Evolutionary conservation across 1,139 yeast species (phyloP).

Genomic region (Geotrichum bryndzae): DNA sequence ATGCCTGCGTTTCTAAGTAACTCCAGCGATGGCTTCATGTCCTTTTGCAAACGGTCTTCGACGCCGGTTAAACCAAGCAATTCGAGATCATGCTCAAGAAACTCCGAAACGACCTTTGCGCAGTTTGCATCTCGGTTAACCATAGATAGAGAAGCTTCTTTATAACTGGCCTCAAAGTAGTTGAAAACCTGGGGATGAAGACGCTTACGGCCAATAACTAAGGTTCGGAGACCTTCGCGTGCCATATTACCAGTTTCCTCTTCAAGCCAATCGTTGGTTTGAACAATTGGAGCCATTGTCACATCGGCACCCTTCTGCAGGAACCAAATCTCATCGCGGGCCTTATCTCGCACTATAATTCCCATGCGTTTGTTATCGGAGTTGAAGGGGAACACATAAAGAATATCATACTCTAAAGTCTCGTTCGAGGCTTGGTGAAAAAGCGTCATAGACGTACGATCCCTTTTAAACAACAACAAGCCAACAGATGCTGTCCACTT

Average conservation of each 20-base stretch:
- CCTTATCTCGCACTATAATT: conserved; percentile 60
- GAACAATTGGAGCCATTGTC: conserved; percentile 83
- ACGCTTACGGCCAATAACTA: conserved; percentile 82
- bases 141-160: conserved; percentile 74
- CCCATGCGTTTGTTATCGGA: conserved; percentile 98
- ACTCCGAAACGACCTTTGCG: conserved; percentile 60
- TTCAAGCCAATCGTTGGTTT: conserved; percentile 88
- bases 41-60: conserved; percentile 86
- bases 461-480: conserved; percentile 69
- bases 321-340: conserved; percentile 71
- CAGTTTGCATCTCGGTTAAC: conserved; percentile 66
- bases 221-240: conserved; percentile 91
- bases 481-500: conserved; percentile 87
- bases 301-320: conserved; percentile 94
- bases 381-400: conserved; percentile 86
- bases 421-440: conserved; percentile 57
- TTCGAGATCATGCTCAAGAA: conserved; percentile 78
- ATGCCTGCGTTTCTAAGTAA: conserved; percentile 91
- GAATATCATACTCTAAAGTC: conserved; percentile 54
- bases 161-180: conserved; percentile 58
- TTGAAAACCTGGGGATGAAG: conserved; percentile 50
- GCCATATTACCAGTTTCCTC: conserved; percentile 98
- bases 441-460: conserved; percentile 66
- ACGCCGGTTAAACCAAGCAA: conserved; percentile 93
- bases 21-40: conserved; percentile 89